Conservation (phyloP, 257 asterid species). For the Nicotiana undulata region DNA sequence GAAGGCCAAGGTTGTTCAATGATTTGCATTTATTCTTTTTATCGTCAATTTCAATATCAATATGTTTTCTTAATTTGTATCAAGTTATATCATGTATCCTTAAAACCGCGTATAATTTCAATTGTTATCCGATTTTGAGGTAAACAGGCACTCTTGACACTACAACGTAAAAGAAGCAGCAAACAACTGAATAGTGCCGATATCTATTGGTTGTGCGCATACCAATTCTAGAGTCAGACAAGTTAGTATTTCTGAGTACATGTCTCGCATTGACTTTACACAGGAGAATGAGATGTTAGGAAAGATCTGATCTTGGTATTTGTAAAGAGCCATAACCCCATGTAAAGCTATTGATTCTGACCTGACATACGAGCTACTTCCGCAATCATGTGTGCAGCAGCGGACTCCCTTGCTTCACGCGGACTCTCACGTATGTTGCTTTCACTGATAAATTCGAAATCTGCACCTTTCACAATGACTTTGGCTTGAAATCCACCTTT, state of each 20-base stretch:
- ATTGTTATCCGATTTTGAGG: too few species aligned
- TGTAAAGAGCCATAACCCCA: neutral
- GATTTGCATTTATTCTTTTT: too few species aligned
- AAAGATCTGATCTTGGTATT: neutral
- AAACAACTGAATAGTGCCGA: too few species aligned
- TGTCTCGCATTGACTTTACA: neutral
- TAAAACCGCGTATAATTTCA: too few species aligned
- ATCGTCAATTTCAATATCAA: too few species aligned
- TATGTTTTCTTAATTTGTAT: too few species aligned
- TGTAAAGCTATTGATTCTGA: neutral
- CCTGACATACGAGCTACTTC: neutral
- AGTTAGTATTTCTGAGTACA: neutral
- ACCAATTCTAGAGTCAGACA: too few species aligned
- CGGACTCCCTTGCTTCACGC: conserved; percentile 6
- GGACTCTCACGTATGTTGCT: neutral
- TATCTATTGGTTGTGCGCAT: too few species aligned
- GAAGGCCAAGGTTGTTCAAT: too few species aligned
- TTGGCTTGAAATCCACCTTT: conserved; percentile 12
- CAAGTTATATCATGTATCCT: too few species aligned
- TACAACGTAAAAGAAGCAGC: too few species aligned
- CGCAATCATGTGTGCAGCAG: conserved; percentile 14
- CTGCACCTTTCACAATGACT: conserved; percentile 12
- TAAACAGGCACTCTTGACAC: too few species aligned
- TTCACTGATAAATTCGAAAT: neutral
- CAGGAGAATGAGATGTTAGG: neutral